Evolutionary conservation across 257 asterid genomes (phyloP), one percentile per base, ranked within the genome.

Genomic region (Verbascum thapsus): DNA sequence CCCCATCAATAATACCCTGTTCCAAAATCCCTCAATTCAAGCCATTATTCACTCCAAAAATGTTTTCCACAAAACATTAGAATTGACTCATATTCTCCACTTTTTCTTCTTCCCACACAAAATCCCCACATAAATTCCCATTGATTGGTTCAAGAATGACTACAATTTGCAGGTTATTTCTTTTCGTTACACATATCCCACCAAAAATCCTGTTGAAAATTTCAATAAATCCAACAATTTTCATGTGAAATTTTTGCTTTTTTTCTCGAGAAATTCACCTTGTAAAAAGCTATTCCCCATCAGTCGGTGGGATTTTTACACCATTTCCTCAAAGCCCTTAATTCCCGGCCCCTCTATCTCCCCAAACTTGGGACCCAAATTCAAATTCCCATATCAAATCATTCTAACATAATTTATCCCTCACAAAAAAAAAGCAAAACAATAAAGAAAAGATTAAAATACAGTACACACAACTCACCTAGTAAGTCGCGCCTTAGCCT

Each of bases 381-480:
- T 77, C 47, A 68, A 72, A 59, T 58, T 53, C 59, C 48, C 48
- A 53, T 35, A 64, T 65, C 78, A 72, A 72, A 68, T 77, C 74
- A 72, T 72, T 69, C 60, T 51, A 58, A 37, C 61, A 77, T 70
- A 58, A 57, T 70, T 66, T 67, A 68, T 53, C 32, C 59, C 52
- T 26, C 13, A 20, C 35, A 66, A n/a, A 52, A 76, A 72, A 38
- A 11, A 20, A n/a, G n/a, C n/a, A n/a, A n/a, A n/a, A 39, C 49
- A 38, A 42, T 19, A 20, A 53, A 67, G 44, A 53, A 65, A 45
- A 26, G 30, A 52, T 52, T 10, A 30, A 18, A 52, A 45, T 26
- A 48, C 44, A 23, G 70, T 55, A 61, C 74, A 43, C 62, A 40
- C 58, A 73, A 40, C 55, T 13, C 54, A 49, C 70, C 61, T 63